Evolutionary conservation across 306 rosid genomes (phyloP).

Genomic region (Macrotyloma uniflorum): DNA sequence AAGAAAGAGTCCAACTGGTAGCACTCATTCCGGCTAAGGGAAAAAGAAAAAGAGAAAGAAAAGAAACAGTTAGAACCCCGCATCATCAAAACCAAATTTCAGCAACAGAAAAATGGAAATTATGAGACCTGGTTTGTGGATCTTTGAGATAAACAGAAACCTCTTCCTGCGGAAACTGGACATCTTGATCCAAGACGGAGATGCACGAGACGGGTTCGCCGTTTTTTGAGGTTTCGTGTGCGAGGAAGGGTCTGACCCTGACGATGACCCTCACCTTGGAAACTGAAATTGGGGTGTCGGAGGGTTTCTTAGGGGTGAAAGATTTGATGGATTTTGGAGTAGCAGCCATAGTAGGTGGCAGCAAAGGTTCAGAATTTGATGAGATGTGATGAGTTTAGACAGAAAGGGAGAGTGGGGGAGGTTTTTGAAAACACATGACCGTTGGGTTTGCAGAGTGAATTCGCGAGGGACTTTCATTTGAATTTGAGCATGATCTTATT

Average conservation of each 20-base stretch:
- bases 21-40: slow-evolving; percentile 78
- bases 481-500: slow-evolving; percentile 5
- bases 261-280: slow-evolving; percentile 80
- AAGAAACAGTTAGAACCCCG: background rate
- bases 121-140: slow-evolving; percentile 67
- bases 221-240: slow-evolving; percentile 49
- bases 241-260: slow-evolving; percentile 87
- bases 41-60: background rate
- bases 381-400: background rate
- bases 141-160: slow-evolving; percentile 78
- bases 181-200: slow-evolving; percentile 56
- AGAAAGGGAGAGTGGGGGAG: background rate
- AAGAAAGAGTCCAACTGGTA: slow-evolving; percentile 78
- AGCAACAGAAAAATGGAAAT: background rate
- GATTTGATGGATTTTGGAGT: slow-evolving; percentile 37
- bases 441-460: slow-evolving; percentile 32
- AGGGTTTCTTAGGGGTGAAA: slow-evolving; percentile 42
- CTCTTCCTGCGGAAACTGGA: slow-evolving; percentile 47
- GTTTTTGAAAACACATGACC: slow-evolving; percentile 46
- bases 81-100: background rate
- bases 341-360: slow-evolving; percentile 43
- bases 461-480: slow-evolving; percentile 31
- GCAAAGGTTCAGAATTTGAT: background rate
- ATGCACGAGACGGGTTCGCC: slow-evolving; percentile 52
- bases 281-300: slow-evolving; percentile 40